phyloP scores from a whole-genome alignment of 192 early-diverging fungal species.

The Blastocladiella britannica region DNA sequence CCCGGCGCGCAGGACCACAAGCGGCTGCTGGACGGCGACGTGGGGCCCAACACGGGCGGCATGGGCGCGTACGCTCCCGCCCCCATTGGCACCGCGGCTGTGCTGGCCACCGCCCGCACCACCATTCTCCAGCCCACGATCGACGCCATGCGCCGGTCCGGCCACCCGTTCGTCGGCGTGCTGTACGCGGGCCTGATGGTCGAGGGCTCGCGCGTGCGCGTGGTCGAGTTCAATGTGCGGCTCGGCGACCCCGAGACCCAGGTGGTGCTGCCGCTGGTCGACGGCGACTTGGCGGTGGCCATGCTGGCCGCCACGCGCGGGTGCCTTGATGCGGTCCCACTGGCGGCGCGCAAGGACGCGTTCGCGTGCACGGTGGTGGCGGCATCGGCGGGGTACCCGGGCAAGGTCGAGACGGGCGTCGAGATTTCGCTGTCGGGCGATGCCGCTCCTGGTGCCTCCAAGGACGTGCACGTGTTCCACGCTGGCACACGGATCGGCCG shows the following conservation, averaged over 20 bases:
- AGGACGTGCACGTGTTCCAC: conserved; percentile 55
- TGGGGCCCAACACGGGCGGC: conserved; percentile 90
- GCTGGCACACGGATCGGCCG: conserved; percentile 54
- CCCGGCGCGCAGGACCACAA: conserved; percentile 98
- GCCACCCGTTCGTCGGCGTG: conserved; percentile 79
- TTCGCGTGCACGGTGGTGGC: conserved; percentile 73
- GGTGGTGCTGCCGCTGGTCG: conserved; percentile 72
- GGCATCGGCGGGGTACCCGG: conserved; percentile 87
- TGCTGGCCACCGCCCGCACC: conserved; percentile 45
- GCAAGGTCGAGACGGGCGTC: conserved; percentile 58
- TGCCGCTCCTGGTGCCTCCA: conserved; percentile 11
- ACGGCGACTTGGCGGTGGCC: conserved; percentile 68
- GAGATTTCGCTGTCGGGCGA: conserved; percentile 37
- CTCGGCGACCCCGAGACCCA: conserved; percentile 99
- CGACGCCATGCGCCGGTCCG: conserved; percentile 89
- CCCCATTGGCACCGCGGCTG: conserved; percentile 61
- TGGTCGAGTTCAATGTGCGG: conserved; percentile 93
- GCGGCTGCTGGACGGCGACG: conserved; percentile 80
- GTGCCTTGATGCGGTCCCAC: conserved; percentile 65
- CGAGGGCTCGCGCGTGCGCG: conserved; percentile 70
- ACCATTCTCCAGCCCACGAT: conserved; percentile 78
- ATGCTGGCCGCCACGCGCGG: conserved; percentile 42
- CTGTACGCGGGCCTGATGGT: conserved; percentile 95
- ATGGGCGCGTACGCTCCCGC: conserved; percentile 98
- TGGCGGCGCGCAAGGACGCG: conserved; percentile 46